These are phyloP conservation scores for Phytophthora constricta DNA, from an alignment of 352 stramenopile genomes.

Conservation along the genomic window DNA sequence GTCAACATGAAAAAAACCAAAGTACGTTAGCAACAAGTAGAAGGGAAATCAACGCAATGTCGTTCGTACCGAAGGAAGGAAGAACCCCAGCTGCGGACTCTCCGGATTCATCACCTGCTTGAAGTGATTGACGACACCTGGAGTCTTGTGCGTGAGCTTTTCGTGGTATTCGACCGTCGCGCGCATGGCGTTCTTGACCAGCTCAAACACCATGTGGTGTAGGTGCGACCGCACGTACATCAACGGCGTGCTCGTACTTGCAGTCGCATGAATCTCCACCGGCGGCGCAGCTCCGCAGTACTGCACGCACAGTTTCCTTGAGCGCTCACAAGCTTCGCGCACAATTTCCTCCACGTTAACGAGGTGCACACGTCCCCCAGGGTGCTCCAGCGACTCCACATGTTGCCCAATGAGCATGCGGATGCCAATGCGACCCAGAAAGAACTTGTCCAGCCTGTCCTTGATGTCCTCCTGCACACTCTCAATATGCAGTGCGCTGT, in stretches of 20 bases:
- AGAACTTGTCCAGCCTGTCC: conserved; percentile 96
- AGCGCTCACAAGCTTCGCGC: conserved; percentile 57
- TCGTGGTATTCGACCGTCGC: conserved; percentile 96
- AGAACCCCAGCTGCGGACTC: conserved; percentile 76
- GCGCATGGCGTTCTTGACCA: conserved; percentile 99
- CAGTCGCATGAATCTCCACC: conserved; percentile 61
- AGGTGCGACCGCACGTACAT: conserved; percentile 86
- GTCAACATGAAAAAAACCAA: not conserved
- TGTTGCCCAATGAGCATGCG: conserved; percentile 98
- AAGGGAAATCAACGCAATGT: too few relatives aligned
- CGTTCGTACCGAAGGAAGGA: conserved; percentile 67
- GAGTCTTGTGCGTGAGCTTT: conserved; percentile 57
- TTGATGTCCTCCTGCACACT: conserved; percentile 79
- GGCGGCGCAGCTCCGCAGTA: conserved; percentile 66
- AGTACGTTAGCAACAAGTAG: too few relatives aligned
- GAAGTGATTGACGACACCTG: conserved; percentile 53
- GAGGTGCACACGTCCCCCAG: conserved; percentile 74
- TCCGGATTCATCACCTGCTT: conserved; percentile 74
- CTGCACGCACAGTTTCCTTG: conserved; percentile 57
- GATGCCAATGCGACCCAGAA: conserved; percentile 98
- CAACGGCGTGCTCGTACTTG: conserved; percentile 65
- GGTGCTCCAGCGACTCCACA: conserved; percentile 66
- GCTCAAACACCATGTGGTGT: conserved; percentile 95
- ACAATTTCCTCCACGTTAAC: conserved; percentile 77
- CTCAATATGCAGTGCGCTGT: conserved; percentile 62